These are phyloP conservation scores for Styphnolobium japonicum DNA, from an alignment of 306 rosid species.

Conservation along the genomic window DNA sequence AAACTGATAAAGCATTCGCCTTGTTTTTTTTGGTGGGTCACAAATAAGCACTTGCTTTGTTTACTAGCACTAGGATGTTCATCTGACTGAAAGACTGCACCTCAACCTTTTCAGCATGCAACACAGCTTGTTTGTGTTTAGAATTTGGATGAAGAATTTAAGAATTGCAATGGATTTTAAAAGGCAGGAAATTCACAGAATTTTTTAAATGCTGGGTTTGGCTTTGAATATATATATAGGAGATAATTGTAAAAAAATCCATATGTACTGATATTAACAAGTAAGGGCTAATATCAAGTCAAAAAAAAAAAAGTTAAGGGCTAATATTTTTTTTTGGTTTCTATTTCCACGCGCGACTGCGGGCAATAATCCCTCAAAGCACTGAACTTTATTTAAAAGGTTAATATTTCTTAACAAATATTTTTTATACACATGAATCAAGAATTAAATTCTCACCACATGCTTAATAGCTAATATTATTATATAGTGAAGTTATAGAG, in stretches of 20 bases:
- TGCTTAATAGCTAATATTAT: too few species aligned
- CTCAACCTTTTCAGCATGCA: conserved; percentile 21
- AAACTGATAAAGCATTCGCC: not conserved
- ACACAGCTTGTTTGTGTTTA: conserved; percentile 13
- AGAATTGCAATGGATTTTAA: not conserved
- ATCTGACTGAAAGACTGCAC: not conserved
- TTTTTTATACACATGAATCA: too few species aligned
- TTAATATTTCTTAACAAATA: too few species aligned
- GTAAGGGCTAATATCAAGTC: too few species aligned
- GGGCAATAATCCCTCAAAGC: too few species aligned
- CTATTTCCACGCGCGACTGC: too few species aligned
- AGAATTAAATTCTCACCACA: too few species aligned
- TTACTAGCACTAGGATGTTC: not conserved
- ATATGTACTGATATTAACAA: not conserved
- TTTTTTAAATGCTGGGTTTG: not conserved
- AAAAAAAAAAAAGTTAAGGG: too few species aligned
- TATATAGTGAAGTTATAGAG: too few species aligned
- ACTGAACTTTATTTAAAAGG: too few species aligned
- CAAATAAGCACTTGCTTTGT: conserved; percentile 6
- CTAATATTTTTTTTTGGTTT: too few species aligned
- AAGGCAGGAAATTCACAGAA: not conserved
- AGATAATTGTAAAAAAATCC: not conserved
- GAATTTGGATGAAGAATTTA: not conserved
- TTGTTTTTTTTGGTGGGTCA: conserved; percentile 20
- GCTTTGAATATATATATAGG: too few species aligned